Base-by-base conservation (phyloP, 495 filamentous ascomycete species). In the Articulospora tetracladia region DNA sequence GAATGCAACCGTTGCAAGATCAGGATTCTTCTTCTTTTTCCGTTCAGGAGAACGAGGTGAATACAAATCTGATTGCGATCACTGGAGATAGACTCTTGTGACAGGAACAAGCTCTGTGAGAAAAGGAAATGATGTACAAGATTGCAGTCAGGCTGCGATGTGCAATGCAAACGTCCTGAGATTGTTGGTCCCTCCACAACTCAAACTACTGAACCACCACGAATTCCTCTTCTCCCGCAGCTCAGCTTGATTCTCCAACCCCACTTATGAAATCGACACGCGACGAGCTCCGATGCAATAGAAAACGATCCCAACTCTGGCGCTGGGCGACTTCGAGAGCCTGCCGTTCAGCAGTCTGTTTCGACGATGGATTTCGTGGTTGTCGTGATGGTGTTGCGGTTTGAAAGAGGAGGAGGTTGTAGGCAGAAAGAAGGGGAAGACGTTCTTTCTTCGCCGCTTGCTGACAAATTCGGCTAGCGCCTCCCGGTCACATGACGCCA, bases 41-140 rank as follows among this genome's bases (percentile, higher is more conserved):
- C 69, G 64, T 64, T 73, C 69, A 73, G 68, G 68, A 73, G 75
- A 73, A 79, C 65, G 70, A 73, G 69, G 78, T 66, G 62, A 66
- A 67, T 74, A 81, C 78, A 83, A 83, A 81, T 83, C 74, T 81
- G 79, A 79, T 76, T 81, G 76, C 77, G 74, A 75, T 73, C 76
- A 69, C 71, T 72, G 68, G 71, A 79, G 70, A 70, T 74, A 76
- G 17, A 60, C 59, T 63, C 62, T 59, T 63, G 68, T 66, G 57
- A 66, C 61, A 66, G 59, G 59, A 66, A 46, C 65, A 69, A 68
- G 58, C 55, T 68, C 63, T 64, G 67, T 60, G 65, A 68, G 68
- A 69, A 53, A 69, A 63, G 68, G 68, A 66, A 68, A 64, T 67
- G 63, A 76, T 76, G 72, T 76, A 76, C 74, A 76, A 76, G 73